Percentiles rank a stretch among this genome's conserved stretches.
These are phyloP conservation scores for Salinomyces thailandicus DNA, from an alignment of 2,329 filamentous ascomycete species.

Conservation along the genomic window DNA sequence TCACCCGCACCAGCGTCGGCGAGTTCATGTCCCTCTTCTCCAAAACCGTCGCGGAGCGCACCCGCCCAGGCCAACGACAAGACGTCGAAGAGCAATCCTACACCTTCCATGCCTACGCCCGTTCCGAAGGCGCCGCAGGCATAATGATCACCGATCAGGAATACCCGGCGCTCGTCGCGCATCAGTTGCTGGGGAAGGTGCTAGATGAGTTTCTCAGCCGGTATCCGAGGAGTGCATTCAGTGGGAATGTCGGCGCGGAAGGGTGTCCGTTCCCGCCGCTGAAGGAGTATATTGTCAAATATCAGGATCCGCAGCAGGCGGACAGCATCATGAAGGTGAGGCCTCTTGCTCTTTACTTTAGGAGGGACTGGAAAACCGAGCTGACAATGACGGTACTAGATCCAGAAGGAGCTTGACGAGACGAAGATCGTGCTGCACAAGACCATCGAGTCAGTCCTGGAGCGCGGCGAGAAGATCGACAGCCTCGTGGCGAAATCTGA, in stretches of 20 bases:
- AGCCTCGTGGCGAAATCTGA: slow-evolving; percentile 89
- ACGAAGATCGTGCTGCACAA: slow-evolving; percentile 96
- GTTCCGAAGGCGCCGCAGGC: slow-evolving; percentile 37
- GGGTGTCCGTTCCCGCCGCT: slow-evolving; percentile 58
- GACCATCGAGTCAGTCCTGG: slow-evolving; percentile 79
- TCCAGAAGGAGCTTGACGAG: slow-evolving; percentile 93
- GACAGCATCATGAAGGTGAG: slow-evolving; percentile 58
- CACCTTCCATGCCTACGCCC: slow-evolving; percentile 44
- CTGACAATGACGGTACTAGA: slow-evolving; percentile 34
- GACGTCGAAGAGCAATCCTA: slow-evolving; percentile 76
- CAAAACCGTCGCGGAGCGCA: slow-evolving; percentile 80
- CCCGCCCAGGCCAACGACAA: slow-evolving; percentile 59
- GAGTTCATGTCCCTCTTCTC: slow-evolving; percentile 77
- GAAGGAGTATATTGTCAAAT: slow-evolving; percentile 66
- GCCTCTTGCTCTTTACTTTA: no score
- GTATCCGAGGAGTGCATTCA: slow-evolving; percentile 61
- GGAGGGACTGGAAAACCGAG: slow-evolving; percentile 30
- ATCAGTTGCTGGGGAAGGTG: slow-evolving; percentile 77
- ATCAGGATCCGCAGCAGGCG: slow-evolving; percentile 79
- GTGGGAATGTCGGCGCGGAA: slow-evolving; percentile 35
- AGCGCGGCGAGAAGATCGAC: slow-evolving; percentile 96
- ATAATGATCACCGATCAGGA: slow-evolving; percentile 39
- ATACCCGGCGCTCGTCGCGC: slow-evolving; percentile 62
- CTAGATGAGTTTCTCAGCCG: slow-evolving; percentile 75
- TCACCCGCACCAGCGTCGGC: slow-evolving; percentile 53